Evolutionary conservation across 495 filamentous ascomycete genomes (phyloP), one percentile per base, ranked within the genome.

Genomic region (Neurospora terricola): DNA sequence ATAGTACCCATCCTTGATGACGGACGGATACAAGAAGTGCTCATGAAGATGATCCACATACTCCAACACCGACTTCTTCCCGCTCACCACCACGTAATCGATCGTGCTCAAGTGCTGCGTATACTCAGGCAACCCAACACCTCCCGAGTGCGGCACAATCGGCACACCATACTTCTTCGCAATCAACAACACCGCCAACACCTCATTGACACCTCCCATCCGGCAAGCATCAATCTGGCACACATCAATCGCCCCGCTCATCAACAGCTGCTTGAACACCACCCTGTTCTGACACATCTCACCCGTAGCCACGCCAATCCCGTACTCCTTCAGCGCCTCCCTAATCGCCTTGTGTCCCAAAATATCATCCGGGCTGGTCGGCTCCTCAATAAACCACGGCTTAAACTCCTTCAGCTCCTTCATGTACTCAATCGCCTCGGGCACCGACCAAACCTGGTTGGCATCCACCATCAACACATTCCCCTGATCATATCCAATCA

Each of bases 221-320:
- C 94, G 88, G 85, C 94, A 98, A 2, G 94, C 94, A 75, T 98
- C 94, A 74, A 95, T 90, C 82, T 98, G 94, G 77, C 93, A 93
- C 9, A 97, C 88, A 75, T 95, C 94, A 78, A 98, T 90, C 59
- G 94, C 92, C 71, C 91, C 89, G 39, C 88, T 82, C 76, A 90
- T 88, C 30, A 97, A 85, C 68, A 97, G 86, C 83, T 97, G 94
- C 87, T 97, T 97, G 87, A 97, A 97, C 73, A 97, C 87, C 11
- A 97, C 92, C 9, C 94, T 88, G 84, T 97, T 97, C 86, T 97
- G 94, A 84, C 93, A 96, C 94, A 97, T 97, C 84, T 97, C 94
- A 70, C 94, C 94, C 0, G 94, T 97, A 18, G 94, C 94, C 27
- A 97, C 94, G 66, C 92, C 92, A 76, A 97, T 91, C 73, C 90